Percentiles rank a stretch among this genome's conserved stretches.
Evolutionary conservation across 2,329 filamentous ascomycete genomes (phyloP).

Genomic region (Teratosphaeriaceae sp.): DNA sequence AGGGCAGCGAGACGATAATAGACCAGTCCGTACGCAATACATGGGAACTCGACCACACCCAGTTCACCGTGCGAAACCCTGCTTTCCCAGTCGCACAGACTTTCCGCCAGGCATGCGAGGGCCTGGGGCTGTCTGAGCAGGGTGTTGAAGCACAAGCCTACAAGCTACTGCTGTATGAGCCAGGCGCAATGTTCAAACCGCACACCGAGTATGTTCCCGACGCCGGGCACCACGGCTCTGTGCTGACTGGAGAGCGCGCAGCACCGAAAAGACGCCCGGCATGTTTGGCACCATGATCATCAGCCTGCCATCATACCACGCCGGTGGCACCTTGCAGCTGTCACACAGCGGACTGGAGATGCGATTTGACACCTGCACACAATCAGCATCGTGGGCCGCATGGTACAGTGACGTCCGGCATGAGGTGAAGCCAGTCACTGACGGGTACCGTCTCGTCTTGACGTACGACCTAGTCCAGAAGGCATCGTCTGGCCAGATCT

Average conservation of each 20-base stretch:
- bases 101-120: not conserved
- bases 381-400: not conserved
- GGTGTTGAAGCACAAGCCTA: not conserved
- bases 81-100: not conserved
- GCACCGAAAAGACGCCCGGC: not conserved
- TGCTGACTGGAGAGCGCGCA: not conserved
- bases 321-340: not conserved
- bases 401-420: constrained; percentile 1
- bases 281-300: not conserved
- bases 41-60: not conserved
- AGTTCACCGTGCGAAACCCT: not conserved
- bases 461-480: constrained; percentile 1
- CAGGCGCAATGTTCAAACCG: not conserved
- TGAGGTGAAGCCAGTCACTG: not conserved
- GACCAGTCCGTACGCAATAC: not conserved
- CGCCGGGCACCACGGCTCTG: not conserved
- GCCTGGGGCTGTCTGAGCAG: not conserved
- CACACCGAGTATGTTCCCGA: not conserved
- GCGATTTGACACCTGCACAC: not conserved
- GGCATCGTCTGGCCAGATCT: not conserved
- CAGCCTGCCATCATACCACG: not conserved
- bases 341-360: not conserved
- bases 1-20: not conserved
- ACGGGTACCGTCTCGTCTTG: constrained; percentile 1
- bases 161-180: not conserved